Evolutionary conservation across 805 yeast species (phyloP), one percentile per base, ranked within the genome.

Genomic region (Starmerella bombicola): DNA sequence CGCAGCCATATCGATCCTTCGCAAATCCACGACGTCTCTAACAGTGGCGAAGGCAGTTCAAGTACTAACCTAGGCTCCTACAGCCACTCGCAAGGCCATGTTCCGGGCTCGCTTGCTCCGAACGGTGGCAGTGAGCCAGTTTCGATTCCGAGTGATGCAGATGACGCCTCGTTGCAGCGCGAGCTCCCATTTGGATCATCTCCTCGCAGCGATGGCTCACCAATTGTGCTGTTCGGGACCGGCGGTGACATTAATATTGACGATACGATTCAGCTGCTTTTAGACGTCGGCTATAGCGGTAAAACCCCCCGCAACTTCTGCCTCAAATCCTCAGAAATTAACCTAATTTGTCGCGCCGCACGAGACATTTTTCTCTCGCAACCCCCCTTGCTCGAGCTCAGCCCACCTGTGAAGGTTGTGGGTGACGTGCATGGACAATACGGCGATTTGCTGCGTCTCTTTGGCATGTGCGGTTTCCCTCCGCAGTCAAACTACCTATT

Each of bases 381-480:
- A 59, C 98, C 98, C 5, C 72, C 95, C 4, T 63, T 88, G 38
- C 66, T 88, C 43, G 97, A 91, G 59, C 67, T 88, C 46, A 74
- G 82, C 32, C 82, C 91, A 2, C 91, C 93, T 0, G 91, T 80
- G 18, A 81, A 81, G 58, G 80, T 80, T 18, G 93, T 81, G 4
- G 93, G 93, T 35, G 98, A 91, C 59, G 93, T 91, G 23, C 98
- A 91, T 61, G 98, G 98, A 23, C 98, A 91, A 62, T 91, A 79
- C 58, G 80, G 81, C 38, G 98, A 91, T 62, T 67, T 91, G 47
- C 74, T 91, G 49, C 73, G 98, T 50, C 71, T 91, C 45, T 84
- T 91, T 62, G 84, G 93, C 42, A 80, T 85, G 65, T 86, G 97
- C 65, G 98, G 98, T 18, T 83, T 88, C 62, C 98, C 98, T 4